phyloP scores from a whole-genome alignment of 2,329 filamentous ascomycete genomes.

The Cladosporium sp. region DNA sequence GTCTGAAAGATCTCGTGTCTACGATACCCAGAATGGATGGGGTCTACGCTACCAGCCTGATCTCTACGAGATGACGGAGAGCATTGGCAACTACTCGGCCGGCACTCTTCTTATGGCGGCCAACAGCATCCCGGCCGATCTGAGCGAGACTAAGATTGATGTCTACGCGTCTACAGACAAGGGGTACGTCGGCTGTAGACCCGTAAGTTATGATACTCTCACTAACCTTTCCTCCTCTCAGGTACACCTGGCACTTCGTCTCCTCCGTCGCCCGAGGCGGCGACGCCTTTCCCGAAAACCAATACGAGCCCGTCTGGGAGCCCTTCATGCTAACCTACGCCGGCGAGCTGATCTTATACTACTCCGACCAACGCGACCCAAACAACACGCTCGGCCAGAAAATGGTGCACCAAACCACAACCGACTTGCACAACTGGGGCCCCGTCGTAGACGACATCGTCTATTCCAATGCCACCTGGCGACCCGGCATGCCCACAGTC shows the following conservation, averaged over 20 bases:
- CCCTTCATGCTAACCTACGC: conserved; percentile 60
- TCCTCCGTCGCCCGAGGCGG: conserved; percentile 62
- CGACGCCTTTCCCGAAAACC: conserved; percentile 58
- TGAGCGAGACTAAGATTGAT: conserved; percentile 63
- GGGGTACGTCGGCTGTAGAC: conserved; percentile 33
- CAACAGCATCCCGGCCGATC: conserved; percentile 55
- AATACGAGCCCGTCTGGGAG: conserved; percentile 67
- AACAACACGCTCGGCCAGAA: conserved; percentile 58
- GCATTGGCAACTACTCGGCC: conserved; percentile 54
- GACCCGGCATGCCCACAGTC: conserved; percentile 66
- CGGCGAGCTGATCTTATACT: conserved; percentile 61
- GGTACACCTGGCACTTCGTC: conserved; percentile 60
- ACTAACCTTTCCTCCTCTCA: neutral
- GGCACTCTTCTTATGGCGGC: conserved; percentile 63
- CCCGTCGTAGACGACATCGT: conserved; percentile 58
- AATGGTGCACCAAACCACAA: conserved; percentile 59
- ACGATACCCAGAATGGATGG: conserved; percentile 61
- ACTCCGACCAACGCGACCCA: conserved; percentile 66
- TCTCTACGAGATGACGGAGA: conserved; percentile 59
- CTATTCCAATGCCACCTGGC: conserved; percentile 58
- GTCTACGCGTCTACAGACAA: conserved; percentile 62
- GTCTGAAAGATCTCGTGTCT: conserved; percentile 59
- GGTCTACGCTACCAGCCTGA: conserved; percentile 67
- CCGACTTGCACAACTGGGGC: conserved; percentile 58
- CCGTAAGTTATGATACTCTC: neutral